Evolutionary conservation across 169 alveolate genomes (phyloP), one percentile per base, ranked within the genome.

Genomic region (Cryptosporidium sp.): DNA sequence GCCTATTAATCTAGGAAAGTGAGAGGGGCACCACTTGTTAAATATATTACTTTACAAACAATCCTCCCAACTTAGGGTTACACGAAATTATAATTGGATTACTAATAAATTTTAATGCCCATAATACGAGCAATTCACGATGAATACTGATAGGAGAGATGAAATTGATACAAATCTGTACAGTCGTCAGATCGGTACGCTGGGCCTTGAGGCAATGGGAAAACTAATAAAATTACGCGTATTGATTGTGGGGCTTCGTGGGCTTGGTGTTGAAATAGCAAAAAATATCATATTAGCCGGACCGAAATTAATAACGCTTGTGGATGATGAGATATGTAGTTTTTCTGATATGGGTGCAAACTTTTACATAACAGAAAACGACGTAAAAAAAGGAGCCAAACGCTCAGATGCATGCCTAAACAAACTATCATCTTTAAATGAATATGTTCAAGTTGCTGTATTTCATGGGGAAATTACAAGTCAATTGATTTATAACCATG

Each of bases 171-270:
- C 98, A 41, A 97, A 98, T 91, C 96, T 98, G 59, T 98, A 98
- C 92, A 96, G 99, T 39, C 95, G 99, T 71, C 99, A 98, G 91
- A 96, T 98, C 23, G 99, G 99, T n/a, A 96, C 99, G 26, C 97
- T 95, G 86, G 99, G 99, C n/a, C 93, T 97, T 92, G 99, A 98
- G 85, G 96, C 98, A 69, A 97, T 98, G 99, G 98, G 99, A 23
- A 97, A 97, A 89, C 92, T 97, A 59, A 94, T 96, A 18, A 94
- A 96, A 71, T 80, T 97, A 84, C 93, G 96, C 59, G 98, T 98
- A 31, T 96, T 98, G 71, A 94, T 98, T 69, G 93, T 96, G 35
- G 99, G 99, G 2, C 92, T 97, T 85, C 93, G 98, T 91, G 99
- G 99, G 67, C 93, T 96, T 65, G 94, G 98, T 37, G 95, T 93